These are phyloP conservation scores for Thelephora ganbajun DNA, from an alignment of 768 basidiomycete species.

Conservation along the genomic window DNA sequence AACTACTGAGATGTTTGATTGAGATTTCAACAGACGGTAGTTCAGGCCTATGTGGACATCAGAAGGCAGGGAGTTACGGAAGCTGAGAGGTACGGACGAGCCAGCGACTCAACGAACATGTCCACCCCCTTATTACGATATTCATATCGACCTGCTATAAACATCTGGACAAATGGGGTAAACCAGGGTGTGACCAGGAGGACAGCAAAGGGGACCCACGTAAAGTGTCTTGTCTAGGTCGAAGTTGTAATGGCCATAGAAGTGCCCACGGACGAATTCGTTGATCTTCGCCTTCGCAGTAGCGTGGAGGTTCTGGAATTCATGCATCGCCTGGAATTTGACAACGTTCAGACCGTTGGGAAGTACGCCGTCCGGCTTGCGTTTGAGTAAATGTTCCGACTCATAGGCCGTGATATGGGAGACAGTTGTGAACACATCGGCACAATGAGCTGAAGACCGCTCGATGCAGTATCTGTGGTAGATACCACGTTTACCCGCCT, in stretches of 20 bases:
- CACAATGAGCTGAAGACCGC: constrained; percentile 84
- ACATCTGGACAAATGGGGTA: constrained; percentile 48
- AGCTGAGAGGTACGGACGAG: constrained; percentile 36
- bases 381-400: constrained; percentile 87
- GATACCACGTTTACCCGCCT: constrained; percentile 97
- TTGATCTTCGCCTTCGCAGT: constrained; percentile 95
- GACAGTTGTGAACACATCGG: constrained; percentile 97
- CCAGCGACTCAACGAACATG: constrained; percentile 97
- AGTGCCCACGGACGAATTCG: constrained; percentile 95
- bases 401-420: constrained; percentile 99
- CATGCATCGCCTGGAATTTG: constrained; percentile 99
- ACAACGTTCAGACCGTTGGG: constrained; percentile 97
- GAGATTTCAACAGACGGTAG: constrained; percentile 42
- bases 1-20: constrained; percentile 74
- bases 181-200: constrained; percentile 4
- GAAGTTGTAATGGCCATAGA: constrained; percentile 96
- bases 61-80: not conserved
- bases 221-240: constrained; percentile 87
- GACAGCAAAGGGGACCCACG: constrained; percentile 25
- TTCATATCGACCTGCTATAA: constrained; percentile 98
- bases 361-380: constrained; percentile 93
- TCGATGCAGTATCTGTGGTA: constrained; percentile 99
- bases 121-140: constrained; percentile 99
- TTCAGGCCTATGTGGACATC: constrained; percentile 31
- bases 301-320: constrained; percentile 93